These are phyloP conservation scores for Phanerochaete carnosa DNA, from an alignment of 768 basidiomycete genomes.

Conservation along the genomic window DNA sequence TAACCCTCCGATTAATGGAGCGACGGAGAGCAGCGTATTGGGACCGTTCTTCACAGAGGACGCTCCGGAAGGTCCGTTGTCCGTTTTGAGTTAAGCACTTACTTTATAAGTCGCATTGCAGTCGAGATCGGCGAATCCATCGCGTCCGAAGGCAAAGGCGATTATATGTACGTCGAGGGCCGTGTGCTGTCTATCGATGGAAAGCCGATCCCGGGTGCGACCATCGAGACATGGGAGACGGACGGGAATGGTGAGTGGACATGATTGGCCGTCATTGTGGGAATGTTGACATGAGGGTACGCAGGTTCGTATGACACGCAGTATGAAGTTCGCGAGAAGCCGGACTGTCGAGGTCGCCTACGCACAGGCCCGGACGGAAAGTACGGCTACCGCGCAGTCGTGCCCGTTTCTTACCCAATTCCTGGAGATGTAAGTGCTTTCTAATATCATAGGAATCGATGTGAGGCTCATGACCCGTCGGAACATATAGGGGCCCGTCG, in stretches of 20 bases:
- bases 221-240: constrained; percentile 85
- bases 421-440: constrained; percentile 54
- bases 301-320: constrained; percentile 41
- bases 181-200: constrained; percentile 57
- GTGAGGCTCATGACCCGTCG: constrained; percentile 10
- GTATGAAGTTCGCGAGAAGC: constrained; percentile 50
- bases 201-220: constrained; percentile 57
- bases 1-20: constrained; percentile 56
- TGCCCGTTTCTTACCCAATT: constrained; percentile 71
- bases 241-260: constrained; percentile 51
- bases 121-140: constrained; percentile 72
- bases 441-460: not conserved
- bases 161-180: constrained; percentile 81
- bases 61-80: constrained; percentile 53
- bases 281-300: not conserved
- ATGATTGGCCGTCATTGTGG: not conserved
- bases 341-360: constrained; percentile 75
- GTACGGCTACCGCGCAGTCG: constrained; percentile 70
- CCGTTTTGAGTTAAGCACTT: not conserved
- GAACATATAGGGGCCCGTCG: constrained; percentile 62
- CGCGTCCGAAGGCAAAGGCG: constrained; percentile 84
- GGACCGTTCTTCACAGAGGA: constrained; percentile 85
- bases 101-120: constrained; percentile 21
- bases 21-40: constrained; percentile 73
- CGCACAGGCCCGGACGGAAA: constrained; percentile 55